Evolutionary conservation across 2,329 filamentous ascomycete genomes (phyloP), one percentile per base, ranked within the genome.

Genomic region (Talaromyces sp.): DNA sequence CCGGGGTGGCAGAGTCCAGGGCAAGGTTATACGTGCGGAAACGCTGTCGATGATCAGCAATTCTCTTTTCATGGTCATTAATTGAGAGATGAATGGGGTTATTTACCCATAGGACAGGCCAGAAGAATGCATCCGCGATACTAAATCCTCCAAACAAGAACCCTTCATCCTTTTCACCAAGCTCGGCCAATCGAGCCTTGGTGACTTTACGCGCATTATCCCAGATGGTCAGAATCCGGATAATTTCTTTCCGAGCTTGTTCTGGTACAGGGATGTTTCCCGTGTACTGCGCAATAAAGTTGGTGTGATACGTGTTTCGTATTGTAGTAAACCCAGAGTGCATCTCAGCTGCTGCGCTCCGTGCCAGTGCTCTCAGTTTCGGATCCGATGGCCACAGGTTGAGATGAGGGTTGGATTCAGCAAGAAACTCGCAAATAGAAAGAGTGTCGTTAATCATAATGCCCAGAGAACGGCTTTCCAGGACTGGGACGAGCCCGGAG

Each of bases 71-170:
- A n/a, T 18, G 10, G 1, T n/a, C 4, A 53, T 18, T 23, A 2
- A 31, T 16, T 31, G 16, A 4, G 61, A 27, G 3, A 40, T 60
- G 27, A 55, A 47, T 44, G 6, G 47, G 34, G 34, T 42, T 50
- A 12, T 59, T 60, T 63, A 76, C 74, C 74, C 73, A 76, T 61
- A 76, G 68, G 44, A 76, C 66, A 2, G 73, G 74, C 75, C 74
- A 76, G 59, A 72, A 77, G 55, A 76, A 75, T 0, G 74, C 68
- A 71, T 77, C 75, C 5, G 70, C 74, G 63, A 76, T 75, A 51
- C 73, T 70, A 63, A 76, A 76, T 23, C 62, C 63, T 1, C 75
- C 74, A 66, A 72, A 76, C 65, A 76, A 63, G 61, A 75, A 76
- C 1, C 70, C 69, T n/a, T 75, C 68, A 61, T 76, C 71, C 5